phyloP scores from a whole-genome alignment of 2,329 filamentous ascomycete genomes.

The Monosporascus sp. region DNA sequence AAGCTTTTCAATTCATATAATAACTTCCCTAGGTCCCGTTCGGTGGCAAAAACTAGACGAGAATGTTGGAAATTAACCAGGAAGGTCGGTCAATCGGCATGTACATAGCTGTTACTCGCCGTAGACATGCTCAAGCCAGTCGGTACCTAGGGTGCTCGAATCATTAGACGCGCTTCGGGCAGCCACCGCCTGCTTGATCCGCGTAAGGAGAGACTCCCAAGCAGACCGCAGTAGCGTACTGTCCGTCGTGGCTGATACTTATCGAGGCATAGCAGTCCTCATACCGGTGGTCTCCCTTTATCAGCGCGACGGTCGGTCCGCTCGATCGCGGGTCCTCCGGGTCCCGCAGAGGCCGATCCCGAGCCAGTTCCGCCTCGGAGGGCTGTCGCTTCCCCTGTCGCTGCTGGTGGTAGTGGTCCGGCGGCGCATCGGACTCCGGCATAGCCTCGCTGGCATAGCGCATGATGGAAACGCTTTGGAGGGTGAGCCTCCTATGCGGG shows the following conservation, averaged over 20 bases:
- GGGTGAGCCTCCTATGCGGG: conserved; percentile 51
- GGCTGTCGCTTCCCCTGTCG: too few relatives aligned
- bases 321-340: conserved; percentile 17
- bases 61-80: too few relatives aligned
- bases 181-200: background rate
- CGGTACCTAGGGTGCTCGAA: background rate
- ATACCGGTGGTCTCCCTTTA: conserved; percentile 25
- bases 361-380: too few relatives aligned
- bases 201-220: conserved; percentile 35
- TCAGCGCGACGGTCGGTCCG: conserved; percentile 41
- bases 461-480: conserved; percentile 54
- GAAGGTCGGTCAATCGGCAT: background rate
- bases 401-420: conserved; percentile 18
- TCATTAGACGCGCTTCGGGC: too few relatives aligned
- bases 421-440: background rate
- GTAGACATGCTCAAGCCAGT: too few relatives aligned
- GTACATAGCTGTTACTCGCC: background rate
- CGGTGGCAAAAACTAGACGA: too few relatives aligned
- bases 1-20: too few relatives aligned
- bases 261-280: conserved; percentile 56
- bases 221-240: conserved; percentile 71
- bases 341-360: too few relatives aligned
- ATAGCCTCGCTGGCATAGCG: background rate
- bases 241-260: conserved; percentile 83
- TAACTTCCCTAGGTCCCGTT: too few relatives aligned